phyloP scores from a whole-genome alignment of 2,329 filamentous ascomycete species.

The Sporothrix humicola region DNA sequence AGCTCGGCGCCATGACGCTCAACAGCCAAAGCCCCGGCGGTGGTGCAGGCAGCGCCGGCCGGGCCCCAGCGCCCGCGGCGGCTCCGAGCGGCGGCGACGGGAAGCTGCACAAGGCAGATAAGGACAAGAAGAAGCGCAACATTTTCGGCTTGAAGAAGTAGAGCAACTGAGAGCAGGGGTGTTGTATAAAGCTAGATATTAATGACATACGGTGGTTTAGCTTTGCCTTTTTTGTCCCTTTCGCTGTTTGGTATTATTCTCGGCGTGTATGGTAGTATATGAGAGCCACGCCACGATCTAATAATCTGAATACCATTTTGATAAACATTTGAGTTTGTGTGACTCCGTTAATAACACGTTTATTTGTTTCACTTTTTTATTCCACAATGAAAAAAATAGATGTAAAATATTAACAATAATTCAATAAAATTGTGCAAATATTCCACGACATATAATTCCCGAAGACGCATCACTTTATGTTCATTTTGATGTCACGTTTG shows the following conservation, averaged over 20 bases:
- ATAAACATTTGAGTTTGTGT: background rate
- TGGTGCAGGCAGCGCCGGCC: slow-evolving; percentile 34
- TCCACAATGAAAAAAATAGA: background rate
- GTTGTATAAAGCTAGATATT: background rate
- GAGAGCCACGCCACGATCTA: slow-evolving; percentile 6
- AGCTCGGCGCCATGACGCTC: slow-evolving; percentile 63
- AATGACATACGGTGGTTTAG: slow-evolving; percentile 1
- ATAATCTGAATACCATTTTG: slow-evolving; percentile 7
- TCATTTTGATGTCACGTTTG: no score
- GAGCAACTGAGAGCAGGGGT: background rate
- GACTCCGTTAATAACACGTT: background rate
- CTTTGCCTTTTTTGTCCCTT: background rate
- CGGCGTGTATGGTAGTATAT: background rate
- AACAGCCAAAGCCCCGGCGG: slow-evolving; percentile 42
- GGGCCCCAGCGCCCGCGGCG: slow-evolving; percentile 35
- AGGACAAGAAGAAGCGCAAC: slow-evolving; percentile 48
- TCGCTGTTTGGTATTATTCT: background rate
- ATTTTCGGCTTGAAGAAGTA: slow-evolving; percentile 47
- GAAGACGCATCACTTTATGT: no score
- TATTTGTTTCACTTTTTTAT: background rate
- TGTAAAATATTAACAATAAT: no score
- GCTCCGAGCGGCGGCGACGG: slow-evolving; percentile 30
- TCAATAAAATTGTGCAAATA: no score
- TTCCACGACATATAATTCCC: no score
- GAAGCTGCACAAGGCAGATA: slow-evolving; percentile 58